Conservation (phyloP, 2,329 filamentous ascomycete species). For the Elsinoe perseae region DNA sequence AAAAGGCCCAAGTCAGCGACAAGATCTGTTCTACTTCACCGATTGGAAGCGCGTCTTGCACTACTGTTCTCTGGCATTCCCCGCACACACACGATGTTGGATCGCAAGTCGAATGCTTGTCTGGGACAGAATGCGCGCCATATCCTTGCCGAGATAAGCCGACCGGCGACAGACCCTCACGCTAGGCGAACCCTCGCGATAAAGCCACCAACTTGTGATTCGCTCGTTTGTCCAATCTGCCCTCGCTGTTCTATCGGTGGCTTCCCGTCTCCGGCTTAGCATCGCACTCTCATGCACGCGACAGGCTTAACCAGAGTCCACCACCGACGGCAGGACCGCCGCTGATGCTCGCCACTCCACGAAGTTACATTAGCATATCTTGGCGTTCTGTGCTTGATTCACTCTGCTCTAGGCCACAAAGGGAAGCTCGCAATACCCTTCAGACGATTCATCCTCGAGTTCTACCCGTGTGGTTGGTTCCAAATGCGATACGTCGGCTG, state of each 20-base stretch:
- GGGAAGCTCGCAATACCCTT: background rate
- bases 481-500: conserved; percentile 12
- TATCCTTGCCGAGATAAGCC: conserved; percentile 15
- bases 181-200: conserved; percentile 12
- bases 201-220: conserved; percentile 13
- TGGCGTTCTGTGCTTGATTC: conserved; percentile 8
- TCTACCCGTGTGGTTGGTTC: conserved; percentile 1
- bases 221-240: conserved; percentile 9
- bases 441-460: background rate
- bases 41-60: conserved; percentile 8
- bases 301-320: conserved; percentile 8
- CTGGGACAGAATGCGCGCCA: conserved; percentile 9
- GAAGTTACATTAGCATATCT: conserved; percentile 11
- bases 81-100: background rate
- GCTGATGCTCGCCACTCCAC: conserved; percentile 6
- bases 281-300: conserved; percentile 1
- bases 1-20: background rate
- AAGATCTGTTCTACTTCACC: background rate
- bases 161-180: conserved; percentile 1
- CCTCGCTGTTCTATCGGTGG: conserved; percentile 8
- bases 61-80: background rate
- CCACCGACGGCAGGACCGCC: conserved; percentile 6
- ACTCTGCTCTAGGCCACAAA: background rate
- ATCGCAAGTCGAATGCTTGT: conserved; percentile 12
- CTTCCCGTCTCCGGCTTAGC: conserved; percentile 4